Base-by-base conservation (phyloP, 2,329 filamentous ascomycete genomes). In the Colletotrichum sp. region DNA sequence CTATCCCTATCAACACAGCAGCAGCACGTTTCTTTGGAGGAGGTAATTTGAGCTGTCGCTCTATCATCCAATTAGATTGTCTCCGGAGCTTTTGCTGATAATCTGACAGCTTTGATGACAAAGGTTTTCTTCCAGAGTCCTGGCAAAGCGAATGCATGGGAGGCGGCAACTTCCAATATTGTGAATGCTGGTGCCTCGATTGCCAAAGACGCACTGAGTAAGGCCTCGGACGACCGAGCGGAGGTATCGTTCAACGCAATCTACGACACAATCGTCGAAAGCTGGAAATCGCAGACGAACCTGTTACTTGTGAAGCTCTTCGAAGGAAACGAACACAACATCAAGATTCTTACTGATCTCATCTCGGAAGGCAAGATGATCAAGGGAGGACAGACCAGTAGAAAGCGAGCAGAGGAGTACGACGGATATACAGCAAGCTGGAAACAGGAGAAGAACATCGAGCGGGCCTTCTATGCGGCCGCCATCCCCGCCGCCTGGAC, bases 401-500 rank as follows among this genome's bases (percentile, higher is more conserved):
- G 66, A 28, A 18, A 5, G 26, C 24, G 26, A 12, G n/a, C 18
- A n/a, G 24, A 32, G 30, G n/a, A 43, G 4, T 16, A 21, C 16
- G 10, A 26, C 28, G n/a, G 38, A 7, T 30, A 34, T 16, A 59
- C 66, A n/a, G 18, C 28, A 10, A 69, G 24, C 66, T 69, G 66
- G 66, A 21, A n/a, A 7, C 21, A 34, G 10, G 55, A 61, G 32
- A 61, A 28, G 21, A 28, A 36, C 0, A 69, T 69, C 2, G 52
- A 69, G 55, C 16, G 66, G 21, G 55, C 66, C 4, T 75, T 72
- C 21, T 75, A 72, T 38, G 63, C 69, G 10, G 52, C 55, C 3
- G 69, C 69, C 6, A 75, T 72, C 58, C 73, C 73, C 6, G 69
- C 52, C 6, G 62, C 52, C n/a, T 72, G 62, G 62, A 55, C 52